These are phyloP conservation scores for Wickerhamiella parazyma DNA, from an alignment of 805 yeast species.

Conservation along the genomic window DNA sequence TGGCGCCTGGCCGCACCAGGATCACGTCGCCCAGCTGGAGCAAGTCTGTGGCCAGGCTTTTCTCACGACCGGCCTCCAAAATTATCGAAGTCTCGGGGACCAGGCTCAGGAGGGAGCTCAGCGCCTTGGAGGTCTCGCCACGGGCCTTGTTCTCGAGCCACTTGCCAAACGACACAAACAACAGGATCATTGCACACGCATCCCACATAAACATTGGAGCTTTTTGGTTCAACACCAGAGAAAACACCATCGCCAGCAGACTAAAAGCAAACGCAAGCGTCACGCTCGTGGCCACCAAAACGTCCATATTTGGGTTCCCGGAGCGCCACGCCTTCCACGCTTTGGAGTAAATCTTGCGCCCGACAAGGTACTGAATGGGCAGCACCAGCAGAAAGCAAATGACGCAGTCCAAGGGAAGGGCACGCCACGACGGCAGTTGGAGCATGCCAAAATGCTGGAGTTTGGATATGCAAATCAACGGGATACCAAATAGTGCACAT, in stretches of 20 bases:
- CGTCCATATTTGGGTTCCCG: conserved; percentile 81
- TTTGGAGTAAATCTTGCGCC: conserved; percentile 50
- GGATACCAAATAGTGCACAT: conserved; percentile 45
- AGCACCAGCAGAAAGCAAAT: conserved; percentile 44
- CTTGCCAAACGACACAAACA: conserved; percentile 80
- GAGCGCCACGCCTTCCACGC: conserved; percentile 53
- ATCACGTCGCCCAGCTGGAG: conserved; percentile 68
- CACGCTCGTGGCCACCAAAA: conserved; percentile 72
- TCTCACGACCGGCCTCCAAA: conserved; percentile 25
- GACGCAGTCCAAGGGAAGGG: conserved; percentile 45
- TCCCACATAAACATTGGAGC: conserved; percentile 44
- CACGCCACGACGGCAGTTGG: conserved; percentile 15
- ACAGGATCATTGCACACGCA: conserved; percentile 70
- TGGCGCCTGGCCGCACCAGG: conserved; percentile 70
- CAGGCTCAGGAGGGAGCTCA: conserved; percentile 64
- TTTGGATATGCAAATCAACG: conserved; percentile 39
- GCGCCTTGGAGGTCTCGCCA: conserved; percentile 82
- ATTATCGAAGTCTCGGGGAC: conserved; percentile 71
- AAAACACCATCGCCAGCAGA: conserved; percentile 40
- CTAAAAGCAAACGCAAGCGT: conserved; percentile 67
- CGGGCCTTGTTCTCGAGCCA: conserved; percentile 85
- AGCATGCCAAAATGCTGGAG: conserved; percentile 22
- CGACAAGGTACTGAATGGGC: conserved; percentile 55
- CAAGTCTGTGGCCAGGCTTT: conserved; percentile 55
- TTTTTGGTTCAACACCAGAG: conserved; percentile 17